These are phyloP conservation scores for Purpureocillium takamizusanense DNA, from an alignment of 2,329 filamentous ascomycete genomes.

Conservation along the genomic window DNA sequence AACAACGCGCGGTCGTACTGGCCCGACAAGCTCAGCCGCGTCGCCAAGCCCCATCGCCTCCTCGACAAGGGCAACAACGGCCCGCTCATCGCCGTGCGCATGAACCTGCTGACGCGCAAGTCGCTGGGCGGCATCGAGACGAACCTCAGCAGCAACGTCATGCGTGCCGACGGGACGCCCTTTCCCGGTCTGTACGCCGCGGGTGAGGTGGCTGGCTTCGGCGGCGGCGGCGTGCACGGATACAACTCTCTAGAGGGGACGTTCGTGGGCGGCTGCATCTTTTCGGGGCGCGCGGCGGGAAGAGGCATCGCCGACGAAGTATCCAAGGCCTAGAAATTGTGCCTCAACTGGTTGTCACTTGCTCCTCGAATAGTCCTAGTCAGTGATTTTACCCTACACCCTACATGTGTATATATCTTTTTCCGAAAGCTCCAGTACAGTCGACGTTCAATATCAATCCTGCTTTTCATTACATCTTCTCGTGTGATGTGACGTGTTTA, in stretches of 20 bases:
- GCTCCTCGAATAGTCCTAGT: no score
- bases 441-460: no score
- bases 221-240: conserved; percentile 53
- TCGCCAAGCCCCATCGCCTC: conserved; percentile 44
- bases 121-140: conserved; percentile 53
- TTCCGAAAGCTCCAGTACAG: no score
- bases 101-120: conserved; percentile 54
- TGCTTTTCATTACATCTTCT: no score
- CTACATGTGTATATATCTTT: no score
- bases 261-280: conserved; percentile 54
- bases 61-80: conserved; percentile 46
- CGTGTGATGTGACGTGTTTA: no score
- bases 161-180: conserved; percentile 34
- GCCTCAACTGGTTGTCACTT: no score
- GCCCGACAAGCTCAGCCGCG: conserved; percentile 40
- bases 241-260: conserved; percentile 55
- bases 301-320: conserved; percentile 42
- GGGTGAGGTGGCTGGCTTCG: conserved; percentile 52
- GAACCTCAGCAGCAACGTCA: conserved; percentile 45
- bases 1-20: conserved; percentile 47
- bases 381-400: no score
- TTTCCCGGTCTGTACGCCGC: conserved; percentile 51
- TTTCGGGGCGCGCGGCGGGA: conserved; percentile 49
- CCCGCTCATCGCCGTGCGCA: conserved; percentile 49
- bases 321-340: background rate